These are phyloP conservation scores for Fusarium nisikadoi DNA, from an alignment of 2,329 filamentous ascomycete genomes.

Conservation along the genomic window DNA sequence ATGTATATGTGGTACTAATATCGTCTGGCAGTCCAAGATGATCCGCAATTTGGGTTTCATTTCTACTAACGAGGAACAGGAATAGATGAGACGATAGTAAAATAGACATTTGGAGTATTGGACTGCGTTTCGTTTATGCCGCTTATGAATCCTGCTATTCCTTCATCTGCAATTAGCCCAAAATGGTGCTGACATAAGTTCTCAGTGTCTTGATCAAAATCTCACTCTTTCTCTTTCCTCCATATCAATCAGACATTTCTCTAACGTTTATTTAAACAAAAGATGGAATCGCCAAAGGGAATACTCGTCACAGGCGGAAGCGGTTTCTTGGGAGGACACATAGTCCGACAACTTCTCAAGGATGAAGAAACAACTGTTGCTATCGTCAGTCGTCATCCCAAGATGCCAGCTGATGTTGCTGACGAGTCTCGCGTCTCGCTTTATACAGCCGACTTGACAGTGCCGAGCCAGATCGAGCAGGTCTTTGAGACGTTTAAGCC, in stretches of 20 bases:
- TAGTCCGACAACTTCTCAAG: neutral
- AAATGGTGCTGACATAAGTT: neutral
- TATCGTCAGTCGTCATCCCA: constrained; percentile 1
- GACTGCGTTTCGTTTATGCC: neutral
- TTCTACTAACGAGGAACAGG: neutral
- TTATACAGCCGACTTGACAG: neutral
- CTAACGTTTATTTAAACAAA: too few relatives aligned
- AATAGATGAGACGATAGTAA: neutral
- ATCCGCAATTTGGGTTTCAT: neutral
- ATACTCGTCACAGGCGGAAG: neutral
- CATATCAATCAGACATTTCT: too few relatives aligned
- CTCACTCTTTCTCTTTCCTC: neutral
- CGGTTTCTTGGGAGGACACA: constrained; percentile 1
- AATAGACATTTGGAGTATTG: accelerated
- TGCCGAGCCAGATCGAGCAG: neutral
- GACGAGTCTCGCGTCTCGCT: neutral
- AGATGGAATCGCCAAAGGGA: neutral
- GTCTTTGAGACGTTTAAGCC: neutral
- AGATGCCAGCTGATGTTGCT: neutral
- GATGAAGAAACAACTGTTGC: neutral
- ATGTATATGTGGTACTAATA: neutral
- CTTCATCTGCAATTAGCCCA: neutral
- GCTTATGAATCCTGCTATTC: neutral
- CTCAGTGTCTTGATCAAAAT: neutral
- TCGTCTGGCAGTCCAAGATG: neutral